These are phyloP conservation scores for Sclerotinia trifoliorum DNA, from an alignment of 2,329 filamentous ascomycete genomes.

Conservation along the genomic window DNA sequence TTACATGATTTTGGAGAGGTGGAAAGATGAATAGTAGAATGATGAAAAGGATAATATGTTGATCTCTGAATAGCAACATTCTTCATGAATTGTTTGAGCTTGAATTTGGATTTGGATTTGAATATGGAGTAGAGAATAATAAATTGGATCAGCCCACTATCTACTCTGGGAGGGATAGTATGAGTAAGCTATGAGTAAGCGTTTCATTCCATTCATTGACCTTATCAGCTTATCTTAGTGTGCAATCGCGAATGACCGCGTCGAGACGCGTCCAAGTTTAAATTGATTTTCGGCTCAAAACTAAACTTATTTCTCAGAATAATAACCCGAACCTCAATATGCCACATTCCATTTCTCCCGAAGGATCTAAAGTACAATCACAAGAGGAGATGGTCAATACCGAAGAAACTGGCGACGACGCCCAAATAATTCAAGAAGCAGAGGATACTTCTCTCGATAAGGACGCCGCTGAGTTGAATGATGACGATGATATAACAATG, in stretches of 20 bases:
- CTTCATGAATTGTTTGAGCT: background rate
- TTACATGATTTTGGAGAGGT: background rate
- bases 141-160: too few relatives aligned
- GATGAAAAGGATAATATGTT: too few relatives aligned
- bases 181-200: too few relatives aligned
- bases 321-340: conserved; percentile 37
- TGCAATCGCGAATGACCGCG: conserved; percentile 12
- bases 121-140: too few relatives aligned
- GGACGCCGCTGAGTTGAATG: conserved; percentile 23
- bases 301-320: conserved; percentile 2
- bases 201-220: background rate
- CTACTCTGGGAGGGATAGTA: too few relatives aligned
- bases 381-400: conserved; percentile 41
- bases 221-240: conserved; percentile 24
- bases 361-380: conserved; percentile 39
- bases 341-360: conserved; percentile 47
- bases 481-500: conserved; percentile 36
- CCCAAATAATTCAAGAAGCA: conserved; percentile 19
- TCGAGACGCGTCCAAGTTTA: conserved; percentile 14
- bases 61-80: too few relatives aligned
- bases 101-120: background rate
- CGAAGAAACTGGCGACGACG: conserved; percentile 37
- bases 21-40: too few relatives aligned
- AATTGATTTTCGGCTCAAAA: conserved; percentile 18
- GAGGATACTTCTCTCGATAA: conserved; percentile 21